A percentile compares a stretch with the other conserved stretches of the same genome.
phyloP scores from a whole-genome alignment of 495 filamentous ascomycete species.

The Hypoxylon perforatum region DNA sequence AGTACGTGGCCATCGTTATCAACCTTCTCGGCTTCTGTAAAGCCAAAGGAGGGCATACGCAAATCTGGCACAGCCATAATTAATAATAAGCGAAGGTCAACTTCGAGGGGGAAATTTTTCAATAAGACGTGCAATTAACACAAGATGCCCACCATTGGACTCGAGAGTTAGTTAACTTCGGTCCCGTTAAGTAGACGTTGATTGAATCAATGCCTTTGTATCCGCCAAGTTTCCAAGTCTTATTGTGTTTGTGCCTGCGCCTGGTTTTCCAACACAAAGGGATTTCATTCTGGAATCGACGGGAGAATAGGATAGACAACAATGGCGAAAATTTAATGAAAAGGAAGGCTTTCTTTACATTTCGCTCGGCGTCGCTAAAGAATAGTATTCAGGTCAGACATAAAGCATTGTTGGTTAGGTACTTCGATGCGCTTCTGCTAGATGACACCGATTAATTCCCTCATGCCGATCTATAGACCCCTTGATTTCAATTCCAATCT shows the following conservation, averaged over 20 bases:
- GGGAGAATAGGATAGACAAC: neutral
- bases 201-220: neutral
- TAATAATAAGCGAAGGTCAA: neutral
- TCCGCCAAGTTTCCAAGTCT: neutral
- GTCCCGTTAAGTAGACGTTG: neutral
- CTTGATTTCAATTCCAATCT: neutral
- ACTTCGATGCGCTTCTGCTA: too few species aligned
- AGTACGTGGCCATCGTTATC: constrained; percentile 15
- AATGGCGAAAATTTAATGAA: neutral
- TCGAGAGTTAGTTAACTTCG: neutral
- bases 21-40: constrained; percentile 11
- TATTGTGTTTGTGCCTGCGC: neutral
- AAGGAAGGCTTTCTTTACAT: neutral
- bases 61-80: constrained; percentile 10
- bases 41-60: constrained; percentile 12
- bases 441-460: constrained; percentile 1
- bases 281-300: neutral
- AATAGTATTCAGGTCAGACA: too few species aligned
- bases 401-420: too few species aligned
- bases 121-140: neutral
- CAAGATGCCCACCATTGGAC: neutral
- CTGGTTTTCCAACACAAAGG: neutral
- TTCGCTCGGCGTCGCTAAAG: too few species aligned
- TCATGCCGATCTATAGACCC: neutral
- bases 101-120: neutral